Conservation (phyloP, 768 basidiomycete genomes). For the Russula brevipes region DNA sequence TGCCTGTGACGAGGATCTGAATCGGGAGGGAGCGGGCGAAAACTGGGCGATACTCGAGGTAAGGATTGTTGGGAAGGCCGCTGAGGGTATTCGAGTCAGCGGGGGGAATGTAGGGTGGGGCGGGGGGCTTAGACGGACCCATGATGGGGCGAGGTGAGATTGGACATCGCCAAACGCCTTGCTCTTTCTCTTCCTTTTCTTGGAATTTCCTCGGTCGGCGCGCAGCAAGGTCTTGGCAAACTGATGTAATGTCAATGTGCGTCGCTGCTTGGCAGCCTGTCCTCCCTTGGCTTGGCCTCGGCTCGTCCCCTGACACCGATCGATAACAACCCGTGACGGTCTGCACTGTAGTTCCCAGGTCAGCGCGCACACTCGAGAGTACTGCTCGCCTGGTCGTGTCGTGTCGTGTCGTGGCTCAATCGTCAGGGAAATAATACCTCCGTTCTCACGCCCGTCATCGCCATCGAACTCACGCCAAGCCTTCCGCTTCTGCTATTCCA, state of each 20-base stretch:
- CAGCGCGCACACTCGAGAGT: too few species aligned
- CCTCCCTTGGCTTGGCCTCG: too few species aligned
- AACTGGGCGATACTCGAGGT: constrained; percentile 66
- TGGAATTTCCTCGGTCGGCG: too few species aligned
- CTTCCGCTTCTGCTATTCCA: not conserved
- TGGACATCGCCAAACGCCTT: too few species aligned
- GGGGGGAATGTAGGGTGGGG: not conserved
- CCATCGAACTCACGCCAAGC: not conserved
- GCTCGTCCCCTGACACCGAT: too few species aligned
- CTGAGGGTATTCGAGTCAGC: constrained; percentile 16
- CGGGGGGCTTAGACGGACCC: constrained; percentile 4
- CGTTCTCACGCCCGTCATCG: not conserved
- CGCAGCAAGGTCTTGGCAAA: not conserved
- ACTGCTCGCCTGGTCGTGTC: too few species aligned
- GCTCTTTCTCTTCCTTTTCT: too few species aligned
- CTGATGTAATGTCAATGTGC: too few species aligned
- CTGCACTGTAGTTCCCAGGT: too few species aligned
- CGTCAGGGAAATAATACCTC: not conserved
- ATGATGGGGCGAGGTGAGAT: not conserved
- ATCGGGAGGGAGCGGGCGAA: constrained; percentile 88
- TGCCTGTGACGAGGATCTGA: constrained; percentile 81
- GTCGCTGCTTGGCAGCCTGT: too few species aligned
- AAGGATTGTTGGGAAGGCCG: constrained; percentile 53
- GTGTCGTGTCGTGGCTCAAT: not conserved
- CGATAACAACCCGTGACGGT: too few species aligned